phyloP scores from a whole-genome alignment of 345 rosid genomes.

The Passiflora organensis region DNA sequence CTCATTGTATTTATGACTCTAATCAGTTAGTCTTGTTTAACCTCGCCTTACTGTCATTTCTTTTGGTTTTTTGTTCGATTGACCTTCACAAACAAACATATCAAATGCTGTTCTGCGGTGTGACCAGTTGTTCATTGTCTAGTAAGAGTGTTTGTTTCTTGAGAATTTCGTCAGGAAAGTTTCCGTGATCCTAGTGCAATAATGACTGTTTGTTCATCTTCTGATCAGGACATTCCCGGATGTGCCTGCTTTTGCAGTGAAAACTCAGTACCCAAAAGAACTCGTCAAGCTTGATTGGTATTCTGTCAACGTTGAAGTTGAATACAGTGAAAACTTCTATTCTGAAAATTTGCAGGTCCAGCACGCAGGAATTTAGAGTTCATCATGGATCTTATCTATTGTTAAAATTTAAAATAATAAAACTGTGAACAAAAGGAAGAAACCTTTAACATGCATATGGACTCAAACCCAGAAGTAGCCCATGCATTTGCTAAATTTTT shows the following conservation, averaged over 20 bases:
- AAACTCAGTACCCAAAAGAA: neutral
- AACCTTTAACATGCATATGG: too few relatives aligned
- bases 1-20: neutral
- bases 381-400: too few relatives aligned
- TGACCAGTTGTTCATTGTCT: neutral
- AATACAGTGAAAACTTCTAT: neutral
- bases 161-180: neutral
- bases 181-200: slow-evolving; percentile 1
- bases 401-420: too few relatives aligned
- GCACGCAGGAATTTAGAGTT: neutral
- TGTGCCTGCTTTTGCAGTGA: neutral
- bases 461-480: too few relatives aligned
- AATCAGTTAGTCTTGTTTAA: slow-evolving; percentile 2
- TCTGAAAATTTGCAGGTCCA: neutral
- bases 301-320: neutral
- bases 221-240: too few relatives aligned
- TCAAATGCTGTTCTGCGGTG: neutral
- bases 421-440: too few relatives aligned
- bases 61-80: slow-evolving; percentile 3
- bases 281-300: neutral
- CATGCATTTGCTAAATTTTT: too few relatives aligned
- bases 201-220: neutral
- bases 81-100: neutral
- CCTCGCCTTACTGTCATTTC: neutral
- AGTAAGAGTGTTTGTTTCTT: neutral